These are phyloP conservation scores for Gastrolobium bilobum DNA, from an alignment of 306 rosid genomes.

Conservation along the genomic window DNA sequence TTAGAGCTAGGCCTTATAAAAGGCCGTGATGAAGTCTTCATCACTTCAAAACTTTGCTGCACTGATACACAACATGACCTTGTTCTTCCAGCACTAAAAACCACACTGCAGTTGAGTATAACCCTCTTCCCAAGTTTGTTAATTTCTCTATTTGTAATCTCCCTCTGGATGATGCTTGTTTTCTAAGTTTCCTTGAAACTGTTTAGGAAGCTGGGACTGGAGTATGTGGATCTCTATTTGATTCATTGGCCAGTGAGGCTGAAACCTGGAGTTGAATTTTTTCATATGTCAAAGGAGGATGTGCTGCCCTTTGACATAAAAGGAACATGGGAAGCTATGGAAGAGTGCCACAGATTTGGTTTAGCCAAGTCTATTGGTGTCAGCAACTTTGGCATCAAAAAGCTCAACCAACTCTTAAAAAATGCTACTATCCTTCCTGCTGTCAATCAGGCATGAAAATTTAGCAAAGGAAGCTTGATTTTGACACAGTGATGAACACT, in stretches of 20 bases:
- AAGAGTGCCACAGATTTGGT: constrained; percentile 41
- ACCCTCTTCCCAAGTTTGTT: too few species aligned
- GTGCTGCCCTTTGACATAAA: constrained; percentile 55
- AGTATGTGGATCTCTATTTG: constrained; percentile 50
- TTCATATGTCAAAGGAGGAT: constrained; percentile 43
- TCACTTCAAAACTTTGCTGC: constrained; percentile 64
- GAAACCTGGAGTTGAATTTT: constrained; percentile 35
- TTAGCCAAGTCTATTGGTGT: constrained; percentile 53
- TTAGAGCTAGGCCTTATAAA: constrained; percentile 52
- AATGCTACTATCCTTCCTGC: constrained; percentile 49
- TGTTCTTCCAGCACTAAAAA: constrained; percentile 58
- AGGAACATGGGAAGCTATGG: too few species aligned
- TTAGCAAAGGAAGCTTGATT: too few species aligned
- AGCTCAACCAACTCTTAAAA: constrained; percentile 39
- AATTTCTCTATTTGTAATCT: too few species aligned
- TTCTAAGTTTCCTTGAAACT: not conserved
- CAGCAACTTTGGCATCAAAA: constrained; percentile 47
- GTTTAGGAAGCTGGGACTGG: constrained; percentile 45
- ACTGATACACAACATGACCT: too few species aligned
- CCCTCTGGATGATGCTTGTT: not conserved
- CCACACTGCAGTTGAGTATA: constrained; percentile 54
- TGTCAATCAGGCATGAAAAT: too few species aligned
- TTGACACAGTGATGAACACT: too few species aligned
- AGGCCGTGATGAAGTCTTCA: constrained; percentile 52
- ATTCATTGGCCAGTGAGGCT: too few species aligned